These are phyloP conservation scores for Chlorencoelia australis DNA, from an alignment of 2,329 filamentous ascomycete genomes.

Conservation along the genomic window DNA sequence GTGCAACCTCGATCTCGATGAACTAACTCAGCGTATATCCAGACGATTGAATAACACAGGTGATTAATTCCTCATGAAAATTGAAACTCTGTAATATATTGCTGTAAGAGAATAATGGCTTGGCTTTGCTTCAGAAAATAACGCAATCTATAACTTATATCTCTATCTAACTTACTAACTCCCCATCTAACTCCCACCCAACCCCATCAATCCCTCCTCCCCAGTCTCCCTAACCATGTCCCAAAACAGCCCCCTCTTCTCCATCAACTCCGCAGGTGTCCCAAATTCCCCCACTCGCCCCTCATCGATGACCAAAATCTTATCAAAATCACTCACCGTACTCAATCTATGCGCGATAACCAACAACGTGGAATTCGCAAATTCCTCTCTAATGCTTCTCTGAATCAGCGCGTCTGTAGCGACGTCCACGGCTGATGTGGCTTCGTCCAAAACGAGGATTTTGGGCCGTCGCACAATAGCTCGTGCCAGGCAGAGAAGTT, in stretches of 20 bases:
- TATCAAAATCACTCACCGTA: constrained; percentile 67
- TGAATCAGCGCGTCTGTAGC: constrained; percentile 63
- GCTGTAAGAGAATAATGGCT: too few relatives aligned
- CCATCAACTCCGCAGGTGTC: constrained; percentile 44
- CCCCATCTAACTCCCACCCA: neutral
- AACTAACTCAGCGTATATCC: too few relatives aligned
- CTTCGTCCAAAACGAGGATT: constrained; percentile 93
- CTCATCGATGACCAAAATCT: constrained; percentile 59
- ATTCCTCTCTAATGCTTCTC: constrained; percentile 62
- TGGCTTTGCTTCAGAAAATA: too few relatives aligned
- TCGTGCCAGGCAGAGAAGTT: constrained; percentile 71
- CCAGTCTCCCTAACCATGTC: constrained; percentile 17
- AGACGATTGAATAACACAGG: too few relatives aligned
- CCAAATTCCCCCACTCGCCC: constrained; percentile 59
- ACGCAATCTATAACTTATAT: too few relatives aligned
- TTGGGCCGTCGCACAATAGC: constrained; percentile 75
- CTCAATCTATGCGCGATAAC: constrained; percentile 67
- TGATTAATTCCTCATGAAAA: too few relatives aligned
- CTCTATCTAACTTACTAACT: neutral
- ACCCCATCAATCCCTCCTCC: constrained; percentile 1
- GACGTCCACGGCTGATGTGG: constrained; percentile 68
- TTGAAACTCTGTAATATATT: too few relatives aligned
- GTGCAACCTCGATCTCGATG: too few relatives aligned
- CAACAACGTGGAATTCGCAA: constrained; percentile 55
- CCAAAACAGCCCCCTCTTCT: constrained; percentile 15